Base-by-base conservation (phyloP, 2,329 filamentous ascomycete genomes). In the Cadophora gregata region DNA sequence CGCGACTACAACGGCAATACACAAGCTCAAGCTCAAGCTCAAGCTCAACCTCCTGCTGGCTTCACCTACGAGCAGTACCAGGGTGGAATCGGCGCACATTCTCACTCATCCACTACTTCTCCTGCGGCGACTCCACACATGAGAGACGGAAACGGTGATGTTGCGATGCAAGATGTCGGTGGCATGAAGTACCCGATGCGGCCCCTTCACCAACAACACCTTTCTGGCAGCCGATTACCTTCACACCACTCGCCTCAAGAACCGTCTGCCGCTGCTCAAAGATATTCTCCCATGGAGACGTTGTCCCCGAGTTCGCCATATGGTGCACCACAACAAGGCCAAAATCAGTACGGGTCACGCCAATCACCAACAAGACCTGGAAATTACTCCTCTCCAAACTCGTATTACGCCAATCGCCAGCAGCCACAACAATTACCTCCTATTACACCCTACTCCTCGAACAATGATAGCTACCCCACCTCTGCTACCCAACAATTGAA, bases 261-360 rank as follows among this genome's bases (percentile, higher is more conserved):
- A 76, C 89, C 92, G 67, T 96, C 93, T 51, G 85, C 92, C 60
- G 93, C 93, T 65, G 92, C 93, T 67, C 92, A 96, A 78, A 89
- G 94, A 77, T 98, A 98, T 81, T 98, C 95, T 56, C 96, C 95
- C 70, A 97, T 97, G 94, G 95, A 97, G 78, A 87, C 88, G 19
- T 83, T 96, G 68, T 93, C 93, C 68, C 92, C 93, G 48, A 88
- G 90, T 38, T 90, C 92, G 64, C 89, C 93, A 38, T 96, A 96
- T 80, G 86, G 87, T 77, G 85, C 81, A 81, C 87, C 83, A 69
- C 87, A 82, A 76, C 83, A 71, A 77, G 82, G 83, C 73, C 81
- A 82, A 67, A 80, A 79, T 74, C 75, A 81, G 33, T 85, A 85
- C 72, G 79, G 71, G 27, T 74, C 79, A 56, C 88, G 92, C 68